phyloP scores from a whole-genome alignment of 176 grass and related monocot genomes.

The Ampelocalamus luodianensis region DNA sequence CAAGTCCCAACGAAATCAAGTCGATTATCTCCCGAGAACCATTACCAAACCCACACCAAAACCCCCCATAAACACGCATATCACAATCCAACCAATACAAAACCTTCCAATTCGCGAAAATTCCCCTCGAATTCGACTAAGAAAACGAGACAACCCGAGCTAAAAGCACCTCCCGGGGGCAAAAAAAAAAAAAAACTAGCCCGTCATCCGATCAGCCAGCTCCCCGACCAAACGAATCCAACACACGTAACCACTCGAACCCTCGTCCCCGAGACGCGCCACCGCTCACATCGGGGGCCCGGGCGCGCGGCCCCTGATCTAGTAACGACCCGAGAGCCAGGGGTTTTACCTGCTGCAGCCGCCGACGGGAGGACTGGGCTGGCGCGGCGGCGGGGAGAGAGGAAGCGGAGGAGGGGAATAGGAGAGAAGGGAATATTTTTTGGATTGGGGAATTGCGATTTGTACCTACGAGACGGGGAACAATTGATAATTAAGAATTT shows the following conservation, averaged over 20 bases:
- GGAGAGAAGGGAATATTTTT: conserved; percentile 39
- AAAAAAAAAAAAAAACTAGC: neutral
- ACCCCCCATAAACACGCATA: neutral
- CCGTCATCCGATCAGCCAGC: conserved; percentile 27
- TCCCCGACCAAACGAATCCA: neutral
- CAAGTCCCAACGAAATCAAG: neutral
- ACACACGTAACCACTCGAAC: conserved; percentile 7
- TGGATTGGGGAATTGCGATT: conserved; percentile 61
- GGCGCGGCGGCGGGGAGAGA: conserved; percentile 2
- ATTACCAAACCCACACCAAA: neutral
- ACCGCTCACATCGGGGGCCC: neutral
- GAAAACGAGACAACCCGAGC: neutral
- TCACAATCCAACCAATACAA: neutral
- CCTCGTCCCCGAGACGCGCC: conserved; percentile 35
- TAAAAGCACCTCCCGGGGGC: neutral
- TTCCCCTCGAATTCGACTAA: conserved; percentile 5
- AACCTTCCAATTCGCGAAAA: neutral
- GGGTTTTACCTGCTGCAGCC: conserved; percentile 44
- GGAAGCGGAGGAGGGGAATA: neutral
- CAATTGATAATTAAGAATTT: too few relatives aligned
- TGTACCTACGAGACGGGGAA: conserved; percentile 1
- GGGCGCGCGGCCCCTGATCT: conserved; percentile 42
- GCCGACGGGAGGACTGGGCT: neutral
- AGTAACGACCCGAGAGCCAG: neutral
- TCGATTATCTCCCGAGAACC: neutral